Percentiles rank a stretch among this genome's conserved stretches.
Conservation (phyloP, 75 land plant genomes). For the Cryptomeria japonica region DNA sequence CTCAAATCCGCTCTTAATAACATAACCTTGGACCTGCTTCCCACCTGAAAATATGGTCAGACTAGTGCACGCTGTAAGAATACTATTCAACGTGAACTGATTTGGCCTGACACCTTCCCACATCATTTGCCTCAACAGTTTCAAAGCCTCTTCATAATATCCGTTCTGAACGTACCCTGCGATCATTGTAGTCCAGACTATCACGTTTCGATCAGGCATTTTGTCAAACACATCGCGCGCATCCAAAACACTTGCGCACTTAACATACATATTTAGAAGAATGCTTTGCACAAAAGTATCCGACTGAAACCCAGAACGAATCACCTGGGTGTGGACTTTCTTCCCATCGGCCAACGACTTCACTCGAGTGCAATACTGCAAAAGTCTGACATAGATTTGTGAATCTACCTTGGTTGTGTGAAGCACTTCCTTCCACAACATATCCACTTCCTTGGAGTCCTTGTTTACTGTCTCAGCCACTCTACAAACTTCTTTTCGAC, state of each 20-base stretch:
- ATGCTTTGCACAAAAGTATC: constrained; percentile 39
- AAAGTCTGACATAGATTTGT: constrained; percentile 1
- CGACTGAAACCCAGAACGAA: constrained; percentile 12
- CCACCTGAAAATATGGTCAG: not conserved
- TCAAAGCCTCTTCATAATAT: constrained; percentile 33
- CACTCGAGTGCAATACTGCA: constrained; percentile 15
- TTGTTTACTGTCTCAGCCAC: too few species aligned
- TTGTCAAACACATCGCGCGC: constrained; percentile 40
- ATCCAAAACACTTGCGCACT: constrained; percentile 33
- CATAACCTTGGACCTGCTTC: not conserved
- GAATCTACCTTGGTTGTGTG: too few species aligned
- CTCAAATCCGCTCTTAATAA: not conserved
- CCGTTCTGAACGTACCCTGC: constrained; percentile 53
- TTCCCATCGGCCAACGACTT: constrained; percentile 14
- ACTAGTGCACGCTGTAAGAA: not conserved
- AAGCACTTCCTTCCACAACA: too few species aligned
- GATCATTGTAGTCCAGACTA: constrained; percentile 57
- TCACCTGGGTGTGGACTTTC: constrained; percentile 11
- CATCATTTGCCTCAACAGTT: constrained; percentile 34
- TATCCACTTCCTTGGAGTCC: too few species aligned
- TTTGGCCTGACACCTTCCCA: constrained; percentile 20
- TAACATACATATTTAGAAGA: constrained; percentile 54
- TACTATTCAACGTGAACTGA: not conserved
- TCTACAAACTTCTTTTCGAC: too few species aligned
- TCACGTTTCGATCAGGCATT: constrained; percentile 27